These are phyloP conservation scores for Mycena maculata DNA, from an alignment of 768 basidiomycete species.

Conservation along the genomic window DNA sequence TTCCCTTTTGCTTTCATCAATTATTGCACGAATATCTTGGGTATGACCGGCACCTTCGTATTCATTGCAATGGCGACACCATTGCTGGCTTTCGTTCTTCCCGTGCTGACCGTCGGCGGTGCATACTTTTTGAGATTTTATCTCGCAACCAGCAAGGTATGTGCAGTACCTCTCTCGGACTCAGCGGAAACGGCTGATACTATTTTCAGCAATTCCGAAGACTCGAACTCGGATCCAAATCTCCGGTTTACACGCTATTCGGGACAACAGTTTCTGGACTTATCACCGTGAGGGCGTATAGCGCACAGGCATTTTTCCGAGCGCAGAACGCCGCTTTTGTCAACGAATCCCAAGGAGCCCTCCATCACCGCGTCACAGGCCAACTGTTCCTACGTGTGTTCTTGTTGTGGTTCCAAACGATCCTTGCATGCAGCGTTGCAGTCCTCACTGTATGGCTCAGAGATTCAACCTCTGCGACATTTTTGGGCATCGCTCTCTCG, in stretches of 20 bases:
- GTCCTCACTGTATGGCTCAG: slow-evolving; percentile 24
- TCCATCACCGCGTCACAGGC: slow-evolving; percentile 18
- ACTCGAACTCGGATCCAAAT: slow-evolving; percentile 24
- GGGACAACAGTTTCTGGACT: slow-evolving; percentile 19
- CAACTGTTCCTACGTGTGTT: slow-evolving; percentile 24
- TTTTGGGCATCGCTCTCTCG: slow-evolving; percentile 23
- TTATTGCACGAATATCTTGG: slow-evolving; percentile 1
- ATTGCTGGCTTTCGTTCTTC: slow-evolving; percentile 14
- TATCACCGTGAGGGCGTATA: slow-evolving; percentile 23
- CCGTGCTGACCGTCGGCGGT: slow-evolving; percentile 3
- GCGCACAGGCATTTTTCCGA: slow-evolving; percentile 21
- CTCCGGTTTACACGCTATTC: slow-evolving; percentile 23
- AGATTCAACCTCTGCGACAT: slow-evolving; percentile 21
- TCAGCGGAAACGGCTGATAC: neutral
- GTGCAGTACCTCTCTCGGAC: slow-evolving; percentile 11
- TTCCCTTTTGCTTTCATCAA: slow-evolving; percentile 12
- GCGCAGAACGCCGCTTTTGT: slow-evolving; percentile 20
- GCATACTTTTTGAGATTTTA: slow-evolving; percentile 14
- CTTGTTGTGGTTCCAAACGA: slow-evolving; percentile 23
- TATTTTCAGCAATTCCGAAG: slow-evolving; percentile 23
- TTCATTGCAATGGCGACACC: slow-evolving; percentile 23
- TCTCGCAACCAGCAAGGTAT: slow-evolving; percentile 27
- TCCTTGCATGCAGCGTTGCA: slow-evolving; percentile 19
- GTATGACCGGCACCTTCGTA: slow-evolving; percentile 21
- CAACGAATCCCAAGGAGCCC: slow-evolving; percentile 26